These are phyloP conservation scores for Symmetrospora coprosmae DNA, from an alignment of 768 basidiomycete species.

Conservation along the genomic window DNA sequence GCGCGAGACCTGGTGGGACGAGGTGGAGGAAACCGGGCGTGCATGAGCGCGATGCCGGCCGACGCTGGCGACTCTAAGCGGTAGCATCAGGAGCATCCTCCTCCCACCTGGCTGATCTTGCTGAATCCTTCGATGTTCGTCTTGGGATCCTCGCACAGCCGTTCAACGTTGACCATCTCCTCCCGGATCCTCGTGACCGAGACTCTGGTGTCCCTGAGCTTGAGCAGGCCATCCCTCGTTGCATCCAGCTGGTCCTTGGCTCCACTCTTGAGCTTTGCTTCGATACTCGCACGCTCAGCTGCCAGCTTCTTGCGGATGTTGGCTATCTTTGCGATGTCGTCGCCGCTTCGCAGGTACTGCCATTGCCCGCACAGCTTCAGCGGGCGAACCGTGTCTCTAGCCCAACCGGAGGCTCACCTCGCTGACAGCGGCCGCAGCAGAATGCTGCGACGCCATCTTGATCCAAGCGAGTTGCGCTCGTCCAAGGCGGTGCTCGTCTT, in stretches of 20 bases:
- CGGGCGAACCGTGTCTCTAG: not conserved
- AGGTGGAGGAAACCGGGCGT: not conserved
- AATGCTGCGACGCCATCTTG: not conserved
- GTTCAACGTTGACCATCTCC: slow-evolving; percentile 67
- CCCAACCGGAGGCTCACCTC: not conserved
- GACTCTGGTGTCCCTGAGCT: slow-evolving; percentile 58
- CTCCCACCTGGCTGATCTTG: slow-evolving; percentile 74
- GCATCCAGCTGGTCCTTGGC: slow-evolving; percentile 86
- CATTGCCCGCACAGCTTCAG: not conserved
- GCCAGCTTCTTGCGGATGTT: slow-evolving; percentile 12
- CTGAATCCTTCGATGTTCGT: slow-evolving; percentile 73
- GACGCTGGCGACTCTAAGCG: not conserved
- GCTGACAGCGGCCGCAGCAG: slow-evolving; percentile 3
- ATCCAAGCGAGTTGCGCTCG: not conserved
- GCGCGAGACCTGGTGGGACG: slow-evolving; percentile 61
- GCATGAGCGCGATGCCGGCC: not conserved
- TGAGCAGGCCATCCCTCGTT: slow-evolving; percentile 59
- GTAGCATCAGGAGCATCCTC: slow-evolving; percentile 32
- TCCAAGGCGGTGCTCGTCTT: not conserved
- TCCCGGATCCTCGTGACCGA: slow-evolving; percentile 71
- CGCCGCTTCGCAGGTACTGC: slow-evolving; percentile 12
- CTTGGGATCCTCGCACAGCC: slow-evolving; percentile 58
- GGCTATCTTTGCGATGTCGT: slow-evolving; percentile 22
- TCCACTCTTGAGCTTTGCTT: slow-evolving; percentile 34
- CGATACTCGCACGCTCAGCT: slow-evolving; percentile 18